phyloP scores from a whole-genome alignment of 176 grass and related monocot species.

The Phoenix roebelenii region DNA sequence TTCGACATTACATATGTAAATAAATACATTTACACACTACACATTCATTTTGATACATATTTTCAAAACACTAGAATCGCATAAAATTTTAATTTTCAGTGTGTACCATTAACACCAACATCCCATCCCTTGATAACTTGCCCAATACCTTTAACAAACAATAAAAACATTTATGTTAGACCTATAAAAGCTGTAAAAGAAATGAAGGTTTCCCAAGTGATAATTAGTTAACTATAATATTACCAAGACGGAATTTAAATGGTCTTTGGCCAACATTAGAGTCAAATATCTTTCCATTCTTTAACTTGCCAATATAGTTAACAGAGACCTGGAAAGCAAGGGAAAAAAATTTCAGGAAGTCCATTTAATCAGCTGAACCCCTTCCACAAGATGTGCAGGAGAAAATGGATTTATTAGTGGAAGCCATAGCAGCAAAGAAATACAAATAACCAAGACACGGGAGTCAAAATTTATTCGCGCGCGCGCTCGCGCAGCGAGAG shows the following conservation, averaged over 20 bases:
- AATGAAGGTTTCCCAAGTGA: no score
- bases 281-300: slow-evolving; percentile 85
- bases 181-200: no score
- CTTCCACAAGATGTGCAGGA: no score
- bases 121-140: slow-evolving; percentile 94
- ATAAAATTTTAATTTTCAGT: background rate
- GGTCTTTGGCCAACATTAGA: slow-evolving; percentile 53
- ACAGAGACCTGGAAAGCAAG: slow-evolving; percentile 49
- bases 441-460: no score
- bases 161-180: no score
- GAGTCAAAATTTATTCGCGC: no score
- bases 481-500: background rate
- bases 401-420: no score
- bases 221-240: background rate
- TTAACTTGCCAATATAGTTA: slow-evolving; percentile 76
- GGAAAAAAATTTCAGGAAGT: background rate
- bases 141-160: slow-evolving; percentile 55
- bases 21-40: background rate
- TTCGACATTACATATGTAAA: no score
- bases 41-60: background rate
- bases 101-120: slow-evolving; percentile 61
- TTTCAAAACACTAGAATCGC: background rate
- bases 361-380: no score
- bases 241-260: slow-evolving; percentile 90
- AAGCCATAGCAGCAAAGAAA: background rate